Conservation (phyloP, 1,284 basidiomycete genomes). For the Schizophyllum commune region DNA sequence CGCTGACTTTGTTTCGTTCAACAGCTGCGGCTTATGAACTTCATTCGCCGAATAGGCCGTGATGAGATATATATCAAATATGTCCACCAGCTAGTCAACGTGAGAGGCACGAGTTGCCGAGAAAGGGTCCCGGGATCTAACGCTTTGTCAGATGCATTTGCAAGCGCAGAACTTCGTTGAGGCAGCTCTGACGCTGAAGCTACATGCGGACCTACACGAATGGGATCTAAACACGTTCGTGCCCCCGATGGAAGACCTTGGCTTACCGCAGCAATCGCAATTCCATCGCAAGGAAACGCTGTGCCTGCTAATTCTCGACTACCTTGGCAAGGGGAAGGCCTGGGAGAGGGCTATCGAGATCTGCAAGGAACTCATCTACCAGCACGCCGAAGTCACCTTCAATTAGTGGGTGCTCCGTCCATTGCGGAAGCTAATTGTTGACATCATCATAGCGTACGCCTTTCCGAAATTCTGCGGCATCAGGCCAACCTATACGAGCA, state of each 20-base stretch:
- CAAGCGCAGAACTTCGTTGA: constrained; percentile 87
- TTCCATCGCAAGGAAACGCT: constrained; percentile 93
- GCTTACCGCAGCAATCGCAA: constrained; percentile 85
- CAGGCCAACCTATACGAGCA: constrained; percentile 79
- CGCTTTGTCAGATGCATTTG: constrained; percentile 59
- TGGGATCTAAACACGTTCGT: constrained; percentile 81
- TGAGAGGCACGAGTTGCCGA: constrained; percentile 28
- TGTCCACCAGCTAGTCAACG: constrained; percentile 89
- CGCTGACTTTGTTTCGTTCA: constrained; percentile 4
- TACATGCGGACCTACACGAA: constrained; percentile 90
- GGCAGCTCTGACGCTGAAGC: constrained; percentile 85
- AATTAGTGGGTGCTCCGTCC: constrained; percentile 63
- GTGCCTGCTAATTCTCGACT: constrained; percentile 80
- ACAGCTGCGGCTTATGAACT: constrained; percentile 88
- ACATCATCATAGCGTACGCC: constrained; percentile 44
- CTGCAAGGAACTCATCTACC: constrained; percentile 81
- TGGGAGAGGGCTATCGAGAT: constrained; percentile 94
- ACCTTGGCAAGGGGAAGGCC: constrained; percentile 89
- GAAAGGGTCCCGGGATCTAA: background rate
- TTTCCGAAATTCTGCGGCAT: constrained; percentile 80
- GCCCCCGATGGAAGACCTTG: constrained; percentile 80
- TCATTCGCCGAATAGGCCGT: constrained; percentile 79
- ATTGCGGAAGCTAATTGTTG: constrained; percentile 1
- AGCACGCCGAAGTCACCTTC: constrained; percentile 83
- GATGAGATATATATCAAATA: constrained; percentile 93